phyloP scores from a whole-genome alignment of 2,329 filamentous ascomycete species.

The Aspergillus carbonarius region DNA sequence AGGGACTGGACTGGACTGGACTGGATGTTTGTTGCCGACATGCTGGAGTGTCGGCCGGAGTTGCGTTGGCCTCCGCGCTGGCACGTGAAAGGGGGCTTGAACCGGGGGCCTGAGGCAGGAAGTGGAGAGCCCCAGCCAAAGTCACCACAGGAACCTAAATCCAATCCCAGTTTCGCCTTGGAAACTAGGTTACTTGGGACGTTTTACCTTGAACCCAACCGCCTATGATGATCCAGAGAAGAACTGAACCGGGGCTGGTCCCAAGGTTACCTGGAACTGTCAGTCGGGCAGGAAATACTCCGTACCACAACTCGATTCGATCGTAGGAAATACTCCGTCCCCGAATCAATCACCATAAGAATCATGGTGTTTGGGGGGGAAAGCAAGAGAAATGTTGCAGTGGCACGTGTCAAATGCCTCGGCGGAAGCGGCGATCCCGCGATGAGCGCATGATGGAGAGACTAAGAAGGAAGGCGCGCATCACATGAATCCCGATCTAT shows the following conservation, averaged over 20 bases:
- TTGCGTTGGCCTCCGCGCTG: not conserved
- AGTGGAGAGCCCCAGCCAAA: too few relatives aligned
- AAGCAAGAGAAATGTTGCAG: too few relatives aligned
- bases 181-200: too few relatives aligned
- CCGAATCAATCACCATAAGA: not conserved
- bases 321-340: not conserved
- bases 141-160: too few relatives aligned
- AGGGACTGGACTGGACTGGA: not conserved
- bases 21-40: not conserved
- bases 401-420: not conserved
- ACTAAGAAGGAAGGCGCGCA: not conserved
- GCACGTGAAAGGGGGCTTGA: conserved; percentile 17
- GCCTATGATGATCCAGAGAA: too few relatives aligned
- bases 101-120: conserved; percentile 7
- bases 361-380: too few relatives aligned
- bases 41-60: not conserved
- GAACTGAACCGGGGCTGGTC: not conserved
- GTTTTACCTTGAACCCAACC: too few relatives aligned
- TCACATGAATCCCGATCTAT: not conserved
- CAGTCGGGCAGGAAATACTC: not conserved
- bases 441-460: not conserved
- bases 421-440: not conserved
- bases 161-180: too few relatives aligned
- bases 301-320: not conserved
- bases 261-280: not conserved